Base-by-base conservation (phyloP, 139 green algal species). In the Coccomyxa sp. region DNA sequence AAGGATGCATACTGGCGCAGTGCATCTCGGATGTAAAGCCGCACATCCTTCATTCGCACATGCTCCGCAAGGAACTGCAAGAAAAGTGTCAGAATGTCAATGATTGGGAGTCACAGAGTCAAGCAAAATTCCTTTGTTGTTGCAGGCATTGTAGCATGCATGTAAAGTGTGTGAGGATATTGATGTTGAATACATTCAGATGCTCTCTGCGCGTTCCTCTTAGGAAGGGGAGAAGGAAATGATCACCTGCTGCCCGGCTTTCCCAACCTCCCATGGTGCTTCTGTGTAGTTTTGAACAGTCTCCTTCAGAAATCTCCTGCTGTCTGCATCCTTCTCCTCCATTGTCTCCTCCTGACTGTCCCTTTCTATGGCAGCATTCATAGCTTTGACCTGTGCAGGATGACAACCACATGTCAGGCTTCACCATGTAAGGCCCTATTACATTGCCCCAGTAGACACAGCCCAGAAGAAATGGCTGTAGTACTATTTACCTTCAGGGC, bases 1-100 rank as follows among this genome's bases (percentile, higher is more conserved):
- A 87, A 79, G 3, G 79, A 58, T 0, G 85, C 86, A 59, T 91
- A 91, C 57, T 86, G 83, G 21, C 57, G 60, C 51, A 91, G 86
- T 59, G 86, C 71, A 79, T 91, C 88, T 11, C 83, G 83, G 10
- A 88, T 84, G 76, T 91, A 91, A 16, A 89, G 67, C 32, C 88
- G 84, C 58, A 83, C 83, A 32, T 91, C 85, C 82, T 81, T 45
- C 85, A 89, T 89, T 51, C 82, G 79, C 38, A 91, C 45, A 13
- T 86, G 81, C 28, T 89, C 83, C 58, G 31, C 45, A 31, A 91
- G 67, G 74, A 91, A 91, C 66, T 81, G 84, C 80, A 82, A 13
- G 21, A 13, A 57, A 16, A 25, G 60, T 17, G 16, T 57, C 74
- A 75, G 3, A 74, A 25, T 30, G 67, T 75, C 21, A 27, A 7